Conservation (phyloP, 257 asterid species). For the Cordia subcordata region DNA sequence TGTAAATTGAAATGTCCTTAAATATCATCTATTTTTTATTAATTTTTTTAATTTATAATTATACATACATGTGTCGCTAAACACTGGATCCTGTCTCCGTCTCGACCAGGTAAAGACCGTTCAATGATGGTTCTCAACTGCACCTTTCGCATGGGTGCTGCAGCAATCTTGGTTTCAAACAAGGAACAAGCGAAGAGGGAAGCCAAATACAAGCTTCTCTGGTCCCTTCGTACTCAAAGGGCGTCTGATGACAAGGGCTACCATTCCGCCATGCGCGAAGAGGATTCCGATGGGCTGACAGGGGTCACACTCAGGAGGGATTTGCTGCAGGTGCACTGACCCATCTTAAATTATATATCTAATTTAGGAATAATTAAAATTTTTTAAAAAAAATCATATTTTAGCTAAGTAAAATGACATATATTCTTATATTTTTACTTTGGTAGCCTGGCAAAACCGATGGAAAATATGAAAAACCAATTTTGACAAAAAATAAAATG, state of each 20-base stretch:
- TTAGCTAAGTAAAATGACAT: too few relatives aligned
- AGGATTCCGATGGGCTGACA: constrained; percentile 67
- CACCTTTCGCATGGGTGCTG: constrained; percentile 69
- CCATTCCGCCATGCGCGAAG: constrained; percentile 58
- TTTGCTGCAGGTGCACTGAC: constrained; percentile 47
- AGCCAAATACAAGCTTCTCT: constrained; percentile 55
- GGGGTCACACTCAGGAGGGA: constrained; percentile 61
- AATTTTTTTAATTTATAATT: too few relatives aligned
- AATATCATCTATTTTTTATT: too few relatives aligned
- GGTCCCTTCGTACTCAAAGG: constrained; percentile 51
- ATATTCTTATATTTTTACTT: too few relatives aligned
- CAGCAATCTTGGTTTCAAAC: constrained; percentile 58
- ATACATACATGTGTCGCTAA: too few relatives aligned
- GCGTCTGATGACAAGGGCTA: constrained; percentile 67
- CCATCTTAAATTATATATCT: too few relatives aligned
- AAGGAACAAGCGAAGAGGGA: constrained; percentile 23
- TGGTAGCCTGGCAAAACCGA: too few relatives aligned
- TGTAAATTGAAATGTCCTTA: too few relatives aligned
- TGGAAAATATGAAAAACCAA: too few relatives aligned
- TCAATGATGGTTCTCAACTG: constrained; percentile 66
- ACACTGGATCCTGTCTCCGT: neutral
- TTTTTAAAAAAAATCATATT: too few relatives aligned
- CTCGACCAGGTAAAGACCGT: constrained; percentile 46
- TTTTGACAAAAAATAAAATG: too few relatives aligned
- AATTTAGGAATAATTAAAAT: too few relatives aligned